Conservation (phyloP, 768 basidiomycete genomes). For the Gymnopilus junonius region DNA sequence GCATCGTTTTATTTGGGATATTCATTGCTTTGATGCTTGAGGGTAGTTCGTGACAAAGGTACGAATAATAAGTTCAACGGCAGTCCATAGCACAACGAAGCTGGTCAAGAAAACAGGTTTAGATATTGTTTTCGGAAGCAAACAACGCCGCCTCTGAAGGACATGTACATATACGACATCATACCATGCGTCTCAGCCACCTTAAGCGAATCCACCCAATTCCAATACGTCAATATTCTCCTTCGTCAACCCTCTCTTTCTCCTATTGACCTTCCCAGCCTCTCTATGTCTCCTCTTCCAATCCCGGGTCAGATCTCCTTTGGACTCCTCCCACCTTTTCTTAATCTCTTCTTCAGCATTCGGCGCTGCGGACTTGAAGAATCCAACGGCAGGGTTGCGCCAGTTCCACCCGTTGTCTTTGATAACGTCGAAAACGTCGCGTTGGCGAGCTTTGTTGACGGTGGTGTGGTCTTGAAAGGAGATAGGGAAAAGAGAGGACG, state of each 20-base stretch:
- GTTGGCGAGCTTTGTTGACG: conserved; percentile 36
- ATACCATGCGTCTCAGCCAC: no score
- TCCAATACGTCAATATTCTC: conserved; percentile 2
- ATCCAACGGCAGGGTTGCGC: conserved; percentile 43
- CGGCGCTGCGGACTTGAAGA: conserved; percentile 43
- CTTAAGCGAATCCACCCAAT: not conserved
- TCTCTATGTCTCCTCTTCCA: conserved; percentile 83
- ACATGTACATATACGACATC: no score
- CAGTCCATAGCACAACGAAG: no score
- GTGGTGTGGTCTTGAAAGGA: conserved; percentile 38
- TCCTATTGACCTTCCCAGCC: conserved; percentile 65
- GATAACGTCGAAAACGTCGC: conserved; percentile 54
- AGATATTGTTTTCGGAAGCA: no score
- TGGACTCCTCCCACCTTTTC: conserved; percentile 71
- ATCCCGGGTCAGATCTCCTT: conserved; percentile 67
- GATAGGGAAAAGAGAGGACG: conserved; percentile 71
- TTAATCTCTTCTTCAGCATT: conserved; percentile 64
- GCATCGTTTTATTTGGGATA: no score
- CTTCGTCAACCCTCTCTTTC: conserved; percentile 47
- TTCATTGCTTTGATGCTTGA: no score
- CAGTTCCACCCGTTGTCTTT: conserved; percentile 54
- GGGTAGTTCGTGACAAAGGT: no score
- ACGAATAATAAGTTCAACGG: no score
- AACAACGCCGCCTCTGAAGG: no score
- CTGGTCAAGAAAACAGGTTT: no score